These are phyloP conservation scores for Fusarium penzigii DNA, from an alignment of 2,329 filamentous ascomycete species.

Conservation along the genomic window DNA sequence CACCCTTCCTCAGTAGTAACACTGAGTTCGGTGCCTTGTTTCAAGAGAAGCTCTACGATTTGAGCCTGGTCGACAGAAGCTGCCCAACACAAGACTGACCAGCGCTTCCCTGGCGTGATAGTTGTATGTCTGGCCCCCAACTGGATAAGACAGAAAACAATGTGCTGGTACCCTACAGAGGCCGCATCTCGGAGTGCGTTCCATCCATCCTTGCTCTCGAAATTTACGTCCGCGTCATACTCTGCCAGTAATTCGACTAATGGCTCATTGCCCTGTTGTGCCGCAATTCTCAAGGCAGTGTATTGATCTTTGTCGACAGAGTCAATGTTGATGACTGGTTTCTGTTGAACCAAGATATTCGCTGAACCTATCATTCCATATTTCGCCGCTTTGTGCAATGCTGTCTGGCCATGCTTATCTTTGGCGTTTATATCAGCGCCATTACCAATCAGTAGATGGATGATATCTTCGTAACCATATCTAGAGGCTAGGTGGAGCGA, in stretches of 20 bases:
- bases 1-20: background rate
- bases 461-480: background rate
- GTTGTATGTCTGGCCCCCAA: background rate
- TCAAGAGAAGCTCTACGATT: background rate
- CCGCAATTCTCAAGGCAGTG: background rate
- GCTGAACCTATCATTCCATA: background rate
- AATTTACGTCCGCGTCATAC: background rate
- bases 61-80: background rate
- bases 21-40: background rate
- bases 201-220: background rate
- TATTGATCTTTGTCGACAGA: background rate
- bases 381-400: background rate
- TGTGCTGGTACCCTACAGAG: background rate
- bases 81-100: background rate
- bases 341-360: background rate
- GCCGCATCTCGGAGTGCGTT: slow-evolving; percentile 1
- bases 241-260: background rate
- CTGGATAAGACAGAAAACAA: background rate
- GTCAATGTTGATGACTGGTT: background rate
- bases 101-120: background rate
- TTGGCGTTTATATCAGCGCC: background rate
- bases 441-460: background rate
- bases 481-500: background rate
- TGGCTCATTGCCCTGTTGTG: background rate
- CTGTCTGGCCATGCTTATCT: background rate